These are phyloP conservation scores for Jamesozyma piceae DNA, from an alignment of 805 yeast genomes.

Conservation along the genomic window DNA sequence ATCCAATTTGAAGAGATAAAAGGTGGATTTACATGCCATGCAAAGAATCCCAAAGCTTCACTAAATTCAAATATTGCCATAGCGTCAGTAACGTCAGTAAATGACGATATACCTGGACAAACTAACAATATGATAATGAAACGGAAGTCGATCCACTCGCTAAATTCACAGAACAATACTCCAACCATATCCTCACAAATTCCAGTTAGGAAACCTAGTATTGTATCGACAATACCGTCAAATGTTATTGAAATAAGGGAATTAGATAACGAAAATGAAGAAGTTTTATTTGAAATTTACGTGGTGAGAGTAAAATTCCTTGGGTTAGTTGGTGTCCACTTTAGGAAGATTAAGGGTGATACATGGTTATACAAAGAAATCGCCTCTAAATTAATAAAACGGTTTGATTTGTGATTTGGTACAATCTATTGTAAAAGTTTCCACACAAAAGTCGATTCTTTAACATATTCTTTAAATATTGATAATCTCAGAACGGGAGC, in stretches of 20 bases:
- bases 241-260: constrained; percentile 30
- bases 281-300: constrained; percentile 74
- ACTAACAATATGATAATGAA: neutral
- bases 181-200: neutral
- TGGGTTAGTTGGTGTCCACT: constrained; percentile 87
- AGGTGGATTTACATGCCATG: constrained; percentile 82
- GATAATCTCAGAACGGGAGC: too few relatives aligned
- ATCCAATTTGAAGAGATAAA: constrained; percentile 83
- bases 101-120: neutral
- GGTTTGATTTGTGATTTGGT: constrained; percentile 30
- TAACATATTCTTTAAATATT: too few relatives aligned
- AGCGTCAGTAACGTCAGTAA: neutral
- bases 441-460: too few relatives aligned
- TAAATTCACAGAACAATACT: neutral
- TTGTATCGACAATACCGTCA: neutral
- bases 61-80: neutral
- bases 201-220: neutral
- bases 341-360: constrained; percentile 86
- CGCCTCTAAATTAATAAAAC: constrained; percentile 74
- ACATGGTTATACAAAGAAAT: constrained; percentile 90
- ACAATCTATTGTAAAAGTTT: neutral
- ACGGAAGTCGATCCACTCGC: neutral
- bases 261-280: constrained; percentile 44
- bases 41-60: neutral
- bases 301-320: constrained; percentile 87